Base-by-base conservation (phyloP, 805 yeast genomes). In the Kluyveromyces aestuarii region DNA sequence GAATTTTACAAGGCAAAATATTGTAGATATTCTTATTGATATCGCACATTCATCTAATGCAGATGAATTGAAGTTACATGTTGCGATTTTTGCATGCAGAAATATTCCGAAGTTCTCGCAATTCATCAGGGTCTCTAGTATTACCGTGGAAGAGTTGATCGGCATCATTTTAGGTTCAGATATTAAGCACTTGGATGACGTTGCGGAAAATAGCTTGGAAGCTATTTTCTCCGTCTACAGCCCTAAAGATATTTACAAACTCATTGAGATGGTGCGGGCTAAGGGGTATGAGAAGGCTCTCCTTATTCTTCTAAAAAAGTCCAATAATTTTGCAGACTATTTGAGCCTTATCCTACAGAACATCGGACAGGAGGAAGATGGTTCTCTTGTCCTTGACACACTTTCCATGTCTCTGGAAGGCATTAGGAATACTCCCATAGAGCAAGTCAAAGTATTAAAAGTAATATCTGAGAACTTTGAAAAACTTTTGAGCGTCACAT, bases 61-160 rank as follows among this genome's bases (percentile, higher is more conserved):
- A 13, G 63, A 71, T 40, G 59, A 65, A 6, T 49, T 54, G 0
- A 50, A 50, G 6, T 71, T 68, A 37, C 52, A 64, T 39, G 62
- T 87, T 45, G 74, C 87, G 2, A 76, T 87, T 2, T 93, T 91
- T 59, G 64, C 91, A 35, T 86, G 91, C 0, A 67, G 91, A 50
- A 90, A 86, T 59, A 80, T 82, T 52, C 84, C 96, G 2, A 93
- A 91, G 60, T 91, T 85, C 62, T 72, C 79, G 11, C 99, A 91
- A 64, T 90, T 87, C 52, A 73, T 91, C 10, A 72, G 87, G 41
- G 63, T 93, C 1, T 76, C 89, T 0, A 93, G 82, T 48, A 70
- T 79, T 1, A 66, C 72, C 2, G 60, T 85, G 40, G 74, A 75
- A 6, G 60, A 64, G 2, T 67, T 84, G 0, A 67, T 84, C 25